Evolutionary conservation across 1,284 basidiomycete species (phyloP), one percentile per base, ranked within the genome.

Genomic region (Cystobasidiaceae sp.): DNA sequence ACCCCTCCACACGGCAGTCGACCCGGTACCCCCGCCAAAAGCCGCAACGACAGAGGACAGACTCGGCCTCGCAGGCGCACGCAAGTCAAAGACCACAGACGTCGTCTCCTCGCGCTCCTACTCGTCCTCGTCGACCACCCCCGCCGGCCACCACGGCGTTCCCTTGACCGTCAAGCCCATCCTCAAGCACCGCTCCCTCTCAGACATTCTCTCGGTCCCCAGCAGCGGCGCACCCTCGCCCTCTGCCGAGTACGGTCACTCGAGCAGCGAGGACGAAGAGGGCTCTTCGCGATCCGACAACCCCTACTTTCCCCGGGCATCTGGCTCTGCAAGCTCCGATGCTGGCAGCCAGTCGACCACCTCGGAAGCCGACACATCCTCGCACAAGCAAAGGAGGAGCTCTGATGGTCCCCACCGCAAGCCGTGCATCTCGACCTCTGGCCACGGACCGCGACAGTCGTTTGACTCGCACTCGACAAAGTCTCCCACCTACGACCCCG

Each of bases 171-270:
- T 68, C 23, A 97, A 97, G 78, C 90, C 94, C 49, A 98, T 98
- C 69, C 83, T 98, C 72, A 98, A 98, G 79, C 90, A 96, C 76
- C 86, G 94, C 30, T 93, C 89, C 69, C 87, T 98, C 68, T 85
- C 86, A 67, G 90, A 98, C 76, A 85, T 97, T 68, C 87, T 98
- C 52, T 78, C 78, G 21, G 79, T 80, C 41, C 79, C 81, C 46
- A 62, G 30, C 28, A 48, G 30, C 21, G 61, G 61, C 25, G 23
- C 51, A 45, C 43, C 61, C 2, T 41, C 25, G 28, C 61, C 61
- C 2, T 19, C 30, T 13, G 41, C 27, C 15, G 61, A 54, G 7
- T 30, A 66, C 19, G 60, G 65, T 5, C 79, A 78, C 60, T 79
- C 80, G 49, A 52, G 65, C 28, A 69, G 67, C 54, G 68, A 67